Conservation (phyloP, 73 alveolate genomes). For the Blepharisma stoltei region DNA sequence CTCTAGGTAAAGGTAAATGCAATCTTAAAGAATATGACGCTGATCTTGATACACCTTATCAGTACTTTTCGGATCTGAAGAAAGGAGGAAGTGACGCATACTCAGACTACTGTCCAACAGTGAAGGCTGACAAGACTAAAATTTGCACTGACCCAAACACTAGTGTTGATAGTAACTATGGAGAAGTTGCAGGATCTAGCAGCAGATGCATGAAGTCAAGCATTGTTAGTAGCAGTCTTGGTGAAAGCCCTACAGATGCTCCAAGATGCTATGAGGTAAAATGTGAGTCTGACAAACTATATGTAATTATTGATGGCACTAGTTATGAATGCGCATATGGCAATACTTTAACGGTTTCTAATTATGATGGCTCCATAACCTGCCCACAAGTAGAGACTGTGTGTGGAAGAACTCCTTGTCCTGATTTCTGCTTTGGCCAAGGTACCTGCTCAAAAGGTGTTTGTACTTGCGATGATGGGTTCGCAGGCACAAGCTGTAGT, state of each 20-base stretch:
- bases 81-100: slow-evolving; percentile 7
- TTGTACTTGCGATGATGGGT: slow-evolving; percentile 2
- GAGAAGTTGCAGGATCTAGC: neutral
- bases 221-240: neutral
- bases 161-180: neutral
- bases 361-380: neutral
- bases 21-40: neutral
- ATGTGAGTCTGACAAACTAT: neutral
- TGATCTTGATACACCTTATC: neutral
- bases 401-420: slow-evolving; percentile 1
- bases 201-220: neutral
- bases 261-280: too few relatives aligned
- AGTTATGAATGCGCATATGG: neutral
- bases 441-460: neutral
- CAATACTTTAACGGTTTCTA: neutral
- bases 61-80: neutral
- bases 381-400: neutral
- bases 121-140: neutral
- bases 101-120: neutral
- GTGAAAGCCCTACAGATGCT: neutral
- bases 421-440: neutral
- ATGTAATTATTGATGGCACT: neutral
- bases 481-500: neutral
- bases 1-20: neutral
- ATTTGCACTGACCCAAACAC: neutral